Base-by-base conservation (phyloP, 208 protist species). In the Leishmania tarentolae region DNA sequence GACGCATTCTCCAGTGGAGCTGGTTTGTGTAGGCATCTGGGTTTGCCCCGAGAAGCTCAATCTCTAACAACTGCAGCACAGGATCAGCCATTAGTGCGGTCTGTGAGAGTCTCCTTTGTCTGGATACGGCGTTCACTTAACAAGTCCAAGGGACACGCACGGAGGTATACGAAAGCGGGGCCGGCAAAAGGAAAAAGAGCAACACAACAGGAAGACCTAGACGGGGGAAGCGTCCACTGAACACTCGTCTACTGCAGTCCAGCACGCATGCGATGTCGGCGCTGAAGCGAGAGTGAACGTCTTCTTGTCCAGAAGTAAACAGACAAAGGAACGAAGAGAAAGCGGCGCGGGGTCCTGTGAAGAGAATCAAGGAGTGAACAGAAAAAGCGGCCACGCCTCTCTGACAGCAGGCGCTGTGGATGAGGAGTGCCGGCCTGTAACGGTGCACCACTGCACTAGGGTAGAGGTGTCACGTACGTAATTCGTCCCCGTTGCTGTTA, bases 11-110 rank as follows among this genome's bases (percentile, higher is more conserved):
- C 94, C 94, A 98, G 19, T 83, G 87, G 57, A 97, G 81, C 28
- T 78, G 31, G 31, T 83, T 89, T 4, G 68, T 80, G 70, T 95
- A 98, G 11, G 70, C 72, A 46, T 90, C 86, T 3, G 96, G 96
- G 75, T 98, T 98, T 2, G 84, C 76, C 8, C 93, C 92, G 13
- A 94, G 61, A 28, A 98, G 87, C 82, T 98, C 94, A 66, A 97
- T 91, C 80, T 97, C 93, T 44, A 95, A 84, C 68, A 98, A 79
- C 84, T 98, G 94, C 50, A 98, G 91, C 65, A 97, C 52, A 24
- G 94, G 93, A 47, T 97, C 84, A 2, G 88, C 61, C 90, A 94
- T 94, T 76, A 84, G 42, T 46, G 72, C 24, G 44, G 46, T 35
- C 69, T 53, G 69, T 46, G 11, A 28, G 24, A 11, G 21, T 52